These are phyloP conservation scores for Pascua sp. DNA, from an alignment of 1,284 basidiomycete genomes.

Conservation along the genomic window DNA sequence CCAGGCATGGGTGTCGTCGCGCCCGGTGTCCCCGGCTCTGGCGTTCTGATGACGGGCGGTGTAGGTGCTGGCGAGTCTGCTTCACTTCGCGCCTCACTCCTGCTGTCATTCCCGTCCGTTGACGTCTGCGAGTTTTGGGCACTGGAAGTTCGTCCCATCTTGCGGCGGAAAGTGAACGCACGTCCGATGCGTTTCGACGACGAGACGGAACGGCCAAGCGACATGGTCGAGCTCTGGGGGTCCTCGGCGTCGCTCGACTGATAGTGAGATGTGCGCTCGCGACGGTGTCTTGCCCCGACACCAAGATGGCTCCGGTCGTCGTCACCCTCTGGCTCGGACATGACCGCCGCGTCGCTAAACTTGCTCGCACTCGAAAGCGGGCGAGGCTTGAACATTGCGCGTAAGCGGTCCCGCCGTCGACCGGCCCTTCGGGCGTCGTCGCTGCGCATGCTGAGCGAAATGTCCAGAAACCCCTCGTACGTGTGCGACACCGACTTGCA, in stretches of 20 bases:
- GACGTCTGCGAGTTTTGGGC: too few species aligned
- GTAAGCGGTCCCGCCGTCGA: conserved; percentile 61
- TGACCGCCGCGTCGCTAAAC: conserved; percentile 9
- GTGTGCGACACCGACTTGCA: conserved; percentile 83
- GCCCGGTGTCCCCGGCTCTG: background rate
- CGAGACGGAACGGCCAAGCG: too few species aligned
- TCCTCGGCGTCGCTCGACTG: too few species aligned
- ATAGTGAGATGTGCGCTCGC: too few species aligned
- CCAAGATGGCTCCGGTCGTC: conserved; percentile 9
- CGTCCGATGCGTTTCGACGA: too few species aligned
- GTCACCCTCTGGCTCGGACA: conserved; percentile 39
- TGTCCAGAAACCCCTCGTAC: conserved; percentile 88
- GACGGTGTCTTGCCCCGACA: too few species aligned
- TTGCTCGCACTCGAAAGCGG: background rate
- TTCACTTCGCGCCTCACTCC: too few species aligned
- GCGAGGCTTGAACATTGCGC: conserved; percentile 52
- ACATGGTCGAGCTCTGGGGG: too few species aligned
- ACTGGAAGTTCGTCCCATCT: too few species aligned
- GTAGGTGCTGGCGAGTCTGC: too few species aligned
- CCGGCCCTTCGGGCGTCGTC: conserved; percentile 9
- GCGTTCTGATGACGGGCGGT: background rate
- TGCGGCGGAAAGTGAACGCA: too few species aligned
- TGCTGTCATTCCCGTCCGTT: too few species aligned
- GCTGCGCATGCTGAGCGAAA: conserved; percentile 76
- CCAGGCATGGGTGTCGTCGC: background rate